Evolutionary conservation across 1,284 basidiomycete genomes (phyloP), one percentile per base, ranked within the genome.

Genomic region (Moesziomyces aphidis): DNA sequence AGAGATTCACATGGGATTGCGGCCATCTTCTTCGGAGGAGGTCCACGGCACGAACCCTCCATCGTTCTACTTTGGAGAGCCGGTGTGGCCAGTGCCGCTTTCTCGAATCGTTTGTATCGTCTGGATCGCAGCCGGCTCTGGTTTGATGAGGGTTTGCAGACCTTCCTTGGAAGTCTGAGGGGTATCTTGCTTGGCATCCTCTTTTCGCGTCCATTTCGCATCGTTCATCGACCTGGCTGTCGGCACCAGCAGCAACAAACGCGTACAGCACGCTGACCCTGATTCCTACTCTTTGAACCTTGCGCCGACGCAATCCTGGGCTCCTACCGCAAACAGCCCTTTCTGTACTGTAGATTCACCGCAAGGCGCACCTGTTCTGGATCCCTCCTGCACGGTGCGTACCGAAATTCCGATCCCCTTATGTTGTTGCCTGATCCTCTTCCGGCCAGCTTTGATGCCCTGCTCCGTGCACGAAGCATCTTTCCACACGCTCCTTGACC

Each of bases 151-250:
- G 81, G 82, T 74, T 77, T 73, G 67, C 77, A 82, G 81, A 83
- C 82, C 82, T 84, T 84, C 82, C 82, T 84, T 84, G 82, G 82
- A 84, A 83, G 82, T 84, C 82, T 82, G 82, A 84, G 79, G 75
- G 59, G 68, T 46, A 47, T 56, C 48, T 53, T 36, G 15, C 31
- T 43, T 47, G 43, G 17, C 31, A 11, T 28, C 44, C 15, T 64
- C 46, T 50, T 55, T 22, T 13, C 34, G 42, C 34, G 43, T 49
- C 52, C 54, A 50, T 69, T 42, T 26, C 46, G 50, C 52, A 39
- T 22, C 44, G 50, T 67, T 42, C 49, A 63, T 45, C 11, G 31
- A 11, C 5, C n/a, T 22, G 48, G 54, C 36, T 34, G 53, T 42
- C 39, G 39, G 39, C 17, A 5, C 15, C 31, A 34, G 31, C 31